These are phyloP conservation scores for Solanum sitiens DNA, from an alignment of 257 asterid genomes.

Conservation along the genomic window DNA sequence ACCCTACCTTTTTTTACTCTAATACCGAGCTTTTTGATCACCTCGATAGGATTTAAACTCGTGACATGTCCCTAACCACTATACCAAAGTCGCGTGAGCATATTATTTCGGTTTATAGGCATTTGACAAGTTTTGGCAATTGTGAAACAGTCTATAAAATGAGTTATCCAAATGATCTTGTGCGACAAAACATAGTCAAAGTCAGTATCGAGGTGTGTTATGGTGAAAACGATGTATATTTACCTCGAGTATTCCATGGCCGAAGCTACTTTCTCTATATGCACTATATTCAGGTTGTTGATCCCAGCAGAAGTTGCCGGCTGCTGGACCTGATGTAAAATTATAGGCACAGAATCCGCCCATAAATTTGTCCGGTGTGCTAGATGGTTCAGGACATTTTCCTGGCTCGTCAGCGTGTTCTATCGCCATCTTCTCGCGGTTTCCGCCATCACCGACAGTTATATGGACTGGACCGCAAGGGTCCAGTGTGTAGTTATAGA, in stretches of 20 bases:
- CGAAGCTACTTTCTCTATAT: constrained; percentile 80
- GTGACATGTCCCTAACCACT: not conserved
- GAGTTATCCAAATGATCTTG: not conserved
- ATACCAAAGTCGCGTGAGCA: not conserved
- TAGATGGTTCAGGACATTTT: constrained; percentile 65
- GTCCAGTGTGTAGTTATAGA: constrained; percentile 72
- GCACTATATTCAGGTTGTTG: constrained; percentile 90
- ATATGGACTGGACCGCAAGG: constrained; percentile 82
- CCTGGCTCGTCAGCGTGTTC: constrained; percentile 64
- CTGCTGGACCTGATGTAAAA: constrained; percentile 83
- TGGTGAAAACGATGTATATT: not conserved
- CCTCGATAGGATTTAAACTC: not conserved
- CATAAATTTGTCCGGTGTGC: constrained; percentile 60
- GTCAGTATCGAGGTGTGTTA: not conserved
- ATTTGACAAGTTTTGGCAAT: not conserved
- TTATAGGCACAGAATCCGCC: constrained; percentile 84
- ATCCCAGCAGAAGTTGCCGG: constrained; percentile 90
- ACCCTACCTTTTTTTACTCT: not conserved
- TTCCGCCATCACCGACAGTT: constrained; percentile 92
- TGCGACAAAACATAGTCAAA: not conserved
- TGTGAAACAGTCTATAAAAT: not conserved
- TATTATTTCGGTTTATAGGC: not conserved
- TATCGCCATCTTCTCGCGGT: constrained; percentile 80
- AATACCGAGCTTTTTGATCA: not conserved
- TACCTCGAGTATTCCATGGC: constrained; percentile 93